Evolutionary conservation across 2,329 filamentous ascomycete species (phyloP).

Genomic region (Sporothrix phasma): DNA sequence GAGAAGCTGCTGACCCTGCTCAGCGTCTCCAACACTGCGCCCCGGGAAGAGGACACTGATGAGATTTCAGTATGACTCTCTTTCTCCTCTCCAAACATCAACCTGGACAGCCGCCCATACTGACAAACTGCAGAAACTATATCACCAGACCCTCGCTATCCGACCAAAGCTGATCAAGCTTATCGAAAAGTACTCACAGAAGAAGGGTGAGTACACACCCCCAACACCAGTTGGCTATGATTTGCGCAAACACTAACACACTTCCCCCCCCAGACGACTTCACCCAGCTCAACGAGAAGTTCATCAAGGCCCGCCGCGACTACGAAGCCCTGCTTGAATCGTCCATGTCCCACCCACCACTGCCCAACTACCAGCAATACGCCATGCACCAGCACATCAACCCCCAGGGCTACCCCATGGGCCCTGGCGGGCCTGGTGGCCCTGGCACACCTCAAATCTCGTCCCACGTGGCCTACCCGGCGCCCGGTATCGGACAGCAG

Average conservation of each 20-base stretch:
- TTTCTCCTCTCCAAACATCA: background rate
- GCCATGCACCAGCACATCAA: conserved; percentile 41
- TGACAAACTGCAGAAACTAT: conserved; percentile 48
- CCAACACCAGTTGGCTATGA: too few relatives aligned
- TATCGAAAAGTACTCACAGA: conserved; percentile 98
- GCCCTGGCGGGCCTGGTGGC: conserved; percentile 23
- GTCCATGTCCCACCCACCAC: conserved; percentile 90
- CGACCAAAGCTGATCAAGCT: conserved; percentile 94
- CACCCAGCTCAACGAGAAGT: conserved; percentile 96
- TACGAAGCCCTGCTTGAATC: conserved; percentile 93
- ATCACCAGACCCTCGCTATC: conserved; percentile 89
- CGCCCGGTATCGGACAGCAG: conserved; percentile 34
- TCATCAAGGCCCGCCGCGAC: conserved; percentile 94
- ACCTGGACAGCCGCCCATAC: background rate
- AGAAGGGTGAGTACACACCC: conserved; percentile 59
- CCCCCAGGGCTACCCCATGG: conserved; percentile 37
- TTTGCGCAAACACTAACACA: background rate
- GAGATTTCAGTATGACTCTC: conserved; percentile 66
- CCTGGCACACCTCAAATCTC: conserved; percentile 23
- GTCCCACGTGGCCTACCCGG: conserved; percentile 27
- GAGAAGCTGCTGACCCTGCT: conserved; percentile 72
- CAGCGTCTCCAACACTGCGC: conserved; percentile 72
- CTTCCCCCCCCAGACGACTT: conserved; percentile 82
- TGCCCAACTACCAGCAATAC: conserved; percentile 65
- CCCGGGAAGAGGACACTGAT: conserved; percentile 85